Percentiles rank a stretch among this genome's conserved stretches.
These are phyloP conservation scores for Lichtheimia ramosa DNA, from an alignment of 371 early-diverging fungal species.

Conservation along the genomic window DNA sequence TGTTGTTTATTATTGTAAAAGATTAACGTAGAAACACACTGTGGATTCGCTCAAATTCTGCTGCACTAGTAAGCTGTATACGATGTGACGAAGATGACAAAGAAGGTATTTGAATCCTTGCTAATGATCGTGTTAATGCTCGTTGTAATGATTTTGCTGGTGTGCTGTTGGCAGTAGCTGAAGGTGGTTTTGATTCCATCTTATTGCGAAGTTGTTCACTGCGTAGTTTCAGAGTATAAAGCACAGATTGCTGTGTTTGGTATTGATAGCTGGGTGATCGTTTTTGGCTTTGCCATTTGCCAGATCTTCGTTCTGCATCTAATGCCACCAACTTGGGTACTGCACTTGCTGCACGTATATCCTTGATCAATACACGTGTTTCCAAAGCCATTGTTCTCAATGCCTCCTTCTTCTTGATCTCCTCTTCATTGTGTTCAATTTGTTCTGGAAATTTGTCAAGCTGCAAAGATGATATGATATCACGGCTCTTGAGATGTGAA, in stretches of 20 bases:
- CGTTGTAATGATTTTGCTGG: not conserved
- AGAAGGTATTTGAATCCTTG: constrained; percentile 22
- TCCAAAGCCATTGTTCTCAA: constrained; percentile 32
- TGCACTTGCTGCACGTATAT: constrained; percentile 52
- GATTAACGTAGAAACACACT: constrained; percentile 32
- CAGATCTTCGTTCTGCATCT: constrained; percentile 22
- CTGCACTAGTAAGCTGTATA: constrained; percentile 28
- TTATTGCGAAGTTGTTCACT: constrained; percentile 57
- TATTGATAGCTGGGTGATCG: constrained; percentile 69
- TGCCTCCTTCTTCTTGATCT: constrained; percentile 4
- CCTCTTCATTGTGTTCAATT: constrained; percentile 1
- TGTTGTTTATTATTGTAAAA: not conserved
- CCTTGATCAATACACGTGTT: constrained; percentile 39
- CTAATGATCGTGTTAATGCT: constrained; percentile 10
- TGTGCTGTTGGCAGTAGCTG: not conserved
- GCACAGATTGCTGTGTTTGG: constrained; percentile 71
- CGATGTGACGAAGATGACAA: constrained; percentile 15
- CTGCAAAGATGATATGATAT: constrained; percentile 44
- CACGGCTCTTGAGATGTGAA: constrained; percentile 68
- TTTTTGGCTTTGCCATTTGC: constrained; percentile 58
- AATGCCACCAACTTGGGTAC: constrained; percentile 58
- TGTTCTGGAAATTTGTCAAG: constrained; percentile 19
- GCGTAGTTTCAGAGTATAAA: constrained; percentile 63
- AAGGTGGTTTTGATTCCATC: constrained; percentile 15
- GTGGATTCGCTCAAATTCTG: constrained; percentile 40